Base-by-base conservation (phyloP, 2,329 filamentous ascomycete species). In the Calonectria multiphialidica region DNA sequence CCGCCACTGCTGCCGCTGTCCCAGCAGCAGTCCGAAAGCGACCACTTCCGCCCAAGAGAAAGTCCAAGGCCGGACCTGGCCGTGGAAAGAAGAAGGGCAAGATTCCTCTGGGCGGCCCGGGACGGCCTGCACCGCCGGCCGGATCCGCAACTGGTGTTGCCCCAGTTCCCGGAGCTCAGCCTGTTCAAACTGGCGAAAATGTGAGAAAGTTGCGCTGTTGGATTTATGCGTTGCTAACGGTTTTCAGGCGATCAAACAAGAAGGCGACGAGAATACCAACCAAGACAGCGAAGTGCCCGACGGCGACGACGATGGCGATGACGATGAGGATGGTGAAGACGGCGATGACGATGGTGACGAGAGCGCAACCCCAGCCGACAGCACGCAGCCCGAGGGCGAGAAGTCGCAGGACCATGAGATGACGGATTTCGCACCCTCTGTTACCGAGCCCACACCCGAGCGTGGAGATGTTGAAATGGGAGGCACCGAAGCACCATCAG, bases 1-100 rank as follows among this genome's bases (percentile, higher is more conserved):
- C 81, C 3, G 81, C 82, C 25, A 78, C 83, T 3, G 85, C 86
- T 1, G 85, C 86, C 21, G 42, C n/a, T 2, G 18, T n/a, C 42
- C n/a, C 4, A 47, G 81, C 82, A 28, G 78, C 83, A 2, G 82
- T 80, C n/a, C 85, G 86, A 80, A 90, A 93, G 80, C 91, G 93
- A 72, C 93, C 93, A 0, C 93, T 93, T 33, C 93, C 94, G 1
- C 94, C 94, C 0, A 95, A 95, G 82, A 93, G 94, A 82, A 98
- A 96, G 87, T 88, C 90, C 59, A 96, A 94, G 82, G 93, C 84
- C 33, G 88, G 94, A 0, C 92, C 94, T 42, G 95, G 95, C 9
- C 91, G 95, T 74, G 94, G 94, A 18, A 89, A 91, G 74, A 96
- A 93, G 88, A 96, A 94, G 89, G 94, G 93, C 84, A 95, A 93